Conservation (phyloP, 495 filamentous ascomycete genomes). For the Lineolata rhizophorae region DNA sequence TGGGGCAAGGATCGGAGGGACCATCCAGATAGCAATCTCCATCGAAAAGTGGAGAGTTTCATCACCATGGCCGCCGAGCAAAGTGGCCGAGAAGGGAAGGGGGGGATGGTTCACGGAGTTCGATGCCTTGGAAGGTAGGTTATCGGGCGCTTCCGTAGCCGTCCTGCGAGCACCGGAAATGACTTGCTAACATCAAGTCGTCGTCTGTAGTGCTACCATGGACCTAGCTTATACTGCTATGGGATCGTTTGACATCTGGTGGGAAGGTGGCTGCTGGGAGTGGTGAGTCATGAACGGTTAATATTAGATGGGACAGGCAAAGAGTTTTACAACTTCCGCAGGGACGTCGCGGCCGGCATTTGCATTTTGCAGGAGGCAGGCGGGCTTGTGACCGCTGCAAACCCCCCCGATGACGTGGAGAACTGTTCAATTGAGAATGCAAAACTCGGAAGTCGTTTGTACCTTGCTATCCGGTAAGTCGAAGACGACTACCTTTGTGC, state of each 20-base stretch:
- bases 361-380: slow-evolving; percentile 36
- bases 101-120: slow-evolving; percentile 38
- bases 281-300: slow-evolving; percentile 22
- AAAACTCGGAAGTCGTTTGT: slow-evolving; percentile 36
- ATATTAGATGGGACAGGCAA: not conserved
- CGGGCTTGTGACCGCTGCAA: slow-evolving; percentile 42
- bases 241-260: slow-evolving; percentile 35
- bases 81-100: slow-evolving; percentile 33
- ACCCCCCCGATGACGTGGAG: slow-evolving; percentile 31
- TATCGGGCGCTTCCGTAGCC: not conserved
- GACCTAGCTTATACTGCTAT: slow-evolving; percentile 35
- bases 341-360: slow-evolving; percentile 32
- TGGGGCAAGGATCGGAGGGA: slow-evolving; percentile 54
- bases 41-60: slow-evolving; percentile 46
- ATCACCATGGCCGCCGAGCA: slow-evolving; percentile 45
- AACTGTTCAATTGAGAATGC: slow-evolving; percentile 34
- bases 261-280: slow-evolving; percentile 38
- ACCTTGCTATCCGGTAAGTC: slow-evolving; percentile 38
- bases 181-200: not conserved
- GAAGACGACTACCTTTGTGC: too few species aligned
- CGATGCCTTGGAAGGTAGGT: slow-evolving; percentile 29
- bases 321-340: slow-evolving; percentile 1
- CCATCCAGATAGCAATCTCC: slow-evolving; percentile 34
- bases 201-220: slow-evolving; percentile 23
- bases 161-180: too few species aligned